Evolutionary conservation across 2,329 filamentous ascomycete species (phyloP), one percentile per base, ranked within the genome.

Genomic region (Parastagonospora nodorum): DNA sequence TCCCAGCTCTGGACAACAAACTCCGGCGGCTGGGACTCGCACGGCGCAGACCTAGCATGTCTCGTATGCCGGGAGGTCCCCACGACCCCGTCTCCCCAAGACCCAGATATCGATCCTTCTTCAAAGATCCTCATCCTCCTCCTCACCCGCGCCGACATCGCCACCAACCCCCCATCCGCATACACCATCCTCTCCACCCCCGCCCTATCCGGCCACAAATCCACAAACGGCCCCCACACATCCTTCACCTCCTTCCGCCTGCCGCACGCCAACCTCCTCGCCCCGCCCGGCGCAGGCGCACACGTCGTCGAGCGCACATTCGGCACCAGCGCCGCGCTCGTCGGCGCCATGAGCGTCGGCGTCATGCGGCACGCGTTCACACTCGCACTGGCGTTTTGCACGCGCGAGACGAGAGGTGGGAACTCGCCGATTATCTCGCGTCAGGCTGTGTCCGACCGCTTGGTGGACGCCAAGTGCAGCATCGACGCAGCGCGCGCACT

Each of bases 301-400:
- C 57, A 72, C 9, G 53, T 82, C 2, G 75, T 80, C 1, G 74
- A 75, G 12, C 58, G 64, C 15, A 71, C 76, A 1, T 81, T 84
- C 46, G 77, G 77, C 4, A 65, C 63, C 10, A 72, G 69, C 2
- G 81, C 80, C 1, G 76, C 77, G 1, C 69, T 84, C 0, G 81
- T 84, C 0, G 81, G 80, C 1, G 81, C 81, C 2, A 83, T 84
- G 77, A 74, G 74, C 8, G 78, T 81, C 0, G 80, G 80, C 2
- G 68, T 84, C 35, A 82, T 82, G 79, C 75, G 82, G 0, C 75
- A 78, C 0, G 75, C 77, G 0, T 84, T 84, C 54, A 80, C 83
- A 11, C 75, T 75, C 0, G 80, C 80, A 1, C 65, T 84, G 1
- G 56, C 60, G 1, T 84, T 83, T 53, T 79, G 79, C 2, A 81